Evolutionary conservation across 148 eudicot species (phyloP), one percentile per base, ranked within the genome.

Genomic region (Rhododendron williamsianum): DNA sequence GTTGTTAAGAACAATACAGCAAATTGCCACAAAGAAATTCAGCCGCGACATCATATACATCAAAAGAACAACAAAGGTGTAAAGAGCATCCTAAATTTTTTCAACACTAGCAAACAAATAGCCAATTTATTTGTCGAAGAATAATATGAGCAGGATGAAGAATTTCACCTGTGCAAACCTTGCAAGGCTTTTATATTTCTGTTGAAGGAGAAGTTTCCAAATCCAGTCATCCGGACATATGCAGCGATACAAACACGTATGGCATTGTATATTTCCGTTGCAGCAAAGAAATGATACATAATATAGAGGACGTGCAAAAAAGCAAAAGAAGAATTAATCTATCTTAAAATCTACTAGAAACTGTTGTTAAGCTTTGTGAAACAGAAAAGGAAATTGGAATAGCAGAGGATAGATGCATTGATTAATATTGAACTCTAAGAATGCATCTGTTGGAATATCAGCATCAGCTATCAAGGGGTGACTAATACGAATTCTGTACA

Each of bases 41-140:
- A 95, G 90, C 87, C 98, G 92, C 98, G 98, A 95, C 98, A 95
- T 94, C 98, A 94, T 94, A 98, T 95, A 94, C 98, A 92, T 30
- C 38, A 58, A 85, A 85, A 86, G 78, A 46, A 86, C 80, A 83
- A 78, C 38, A 82, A 41, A 43, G 10, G 73, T 36, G 3, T 48
- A 86, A 69, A 63, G 46, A 69, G 72, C 11, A 78, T 45, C 19
- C n/a, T 58, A 63, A 77, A 56, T 9, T 81, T 36, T 43, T 8
- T 7, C 33, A 51, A 72, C 52, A 82, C 10, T 33, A 4, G 33
- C 6, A 45, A 83, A 6, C 0, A 1, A 12, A 82, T 33, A 58
- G 65, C 8, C 76, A 67, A 43, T 6, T 11, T 30, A 48, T 16
- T 33, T 0, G 45, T 72, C 18, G 6, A 69, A 45, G 18, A 41